Evolutionary conservation across 169 alveolate species (phyloP).

Genomic region (Babesia bigemina): DNA sequence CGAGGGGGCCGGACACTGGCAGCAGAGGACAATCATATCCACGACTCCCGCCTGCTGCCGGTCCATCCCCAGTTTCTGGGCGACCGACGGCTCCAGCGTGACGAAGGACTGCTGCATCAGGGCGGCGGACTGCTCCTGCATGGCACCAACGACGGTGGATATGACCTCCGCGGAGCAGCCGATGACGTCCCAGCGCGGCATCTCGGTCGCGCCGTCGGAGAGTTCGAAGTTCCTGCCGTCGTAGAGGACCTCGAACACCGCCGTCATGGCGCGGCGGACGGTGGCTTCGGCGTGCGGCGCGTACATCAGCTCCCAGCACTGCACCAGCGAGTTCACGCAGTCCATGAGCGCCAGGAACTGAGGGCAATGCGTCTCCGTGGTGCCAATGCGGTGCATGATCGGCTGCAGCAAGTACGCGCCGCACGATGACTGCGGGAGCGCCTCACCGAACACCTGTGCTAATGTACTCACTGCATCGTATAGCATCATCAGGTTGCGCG

Average conservation of each 20-base stretch:
- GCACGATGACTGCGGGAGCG: slow-evolving; percentile 19
- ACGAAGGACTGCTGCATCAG: not conserved
- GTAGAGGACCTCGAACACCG: slow-evolving; percentile 34
- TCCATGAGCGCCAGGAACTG: slow-evolving; percentile 58
- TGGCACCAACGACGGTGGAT: slow-evolving; percentile 11
- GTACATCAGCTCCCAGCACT: slow-evolving; percentile 25
- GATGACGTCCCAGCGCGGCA: slow-evolving; percentile 43
- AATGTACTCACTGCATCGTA: slow-evolving; percentile 84
- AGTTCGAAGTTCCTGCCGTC: slow-evolving; percentile 19
- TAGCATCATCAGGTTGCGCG: slow-evolving; percentile 77
- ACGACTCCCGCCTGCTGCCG: slow-evolving; percentile 13
- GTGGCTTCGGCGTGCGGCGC: slow-evolving; percentile 22
- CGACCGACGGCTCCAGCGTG: slow-evolving; percentile 8
- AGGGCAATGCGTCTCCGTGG: slow-evolving; percentile 30
- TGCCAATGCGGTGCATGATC: slow-evolving; percentile 22
- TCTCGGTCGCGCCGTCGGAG: slow-evolving; percentile 21
- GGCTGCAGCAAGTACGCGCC: slow-evolving; percentile 24
- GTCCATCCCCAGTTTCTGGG: not conserved
- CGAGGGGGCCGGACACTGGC: slow-evolving; percentile 16
- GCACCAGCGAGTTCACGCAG: slow-evolving; percentile 36
- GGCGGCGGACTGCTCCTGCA: slow-evolving; percentile 7
- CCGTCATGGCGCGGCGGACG: slow-evolving; percentile 21
- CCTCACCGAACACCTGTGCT: slow-evolving; percentile 48
- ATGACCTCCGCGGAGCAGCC: slow-evolving; percentile 41
- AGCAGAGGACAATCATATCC: slow-evolving; percentile 31